Conservation (phyloP, 257 asterid species). For the Thymus quinquecostatus region DNA sequence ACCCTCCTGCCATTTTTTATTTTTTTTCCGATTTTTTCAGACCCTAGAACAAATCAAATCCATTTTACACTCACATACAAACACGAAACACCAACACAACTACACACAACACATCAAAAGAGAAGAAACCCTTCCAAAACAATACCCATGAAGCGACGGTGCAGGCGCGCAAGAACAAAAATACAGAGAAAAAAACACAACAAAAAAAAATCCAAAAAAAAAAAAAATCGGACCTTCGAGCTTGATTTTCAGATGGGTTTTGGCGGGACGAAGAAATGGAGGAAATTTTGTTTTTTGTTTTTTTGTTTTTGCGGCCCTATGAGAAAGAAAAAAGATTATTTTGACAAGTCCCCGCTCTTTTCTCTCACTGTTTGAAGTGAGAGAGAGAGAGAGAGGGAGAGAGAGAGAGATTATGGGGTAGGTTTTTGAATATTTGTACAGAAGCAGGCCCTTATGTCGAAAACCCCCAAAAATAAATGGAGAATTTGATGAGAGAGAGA, state of each 20-base stretch:
- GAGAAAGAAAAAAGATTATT: conserved; percentile 4
- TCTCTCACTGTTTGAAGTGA: conserved; percentile 40
- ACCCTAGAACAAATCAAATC: conserved; percentile 46
- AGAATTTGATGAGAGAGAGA: conserved; percentile 23
- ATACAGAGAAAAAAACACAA: neutral
- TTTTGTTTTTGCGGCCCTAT: conserved; percentile 32
- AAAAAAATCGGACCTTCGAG: conserved; percentile 23
- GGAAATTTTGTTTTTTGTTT: neutral
- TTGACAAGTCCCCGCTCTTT: conserved; percentile 50
- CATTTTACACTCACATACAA: conserved; percentile 25
- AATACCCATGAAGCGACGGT: conserved; percentile 22
- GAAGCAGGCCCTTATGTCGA: conserved; percentile 36
- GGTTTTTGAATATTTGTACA: conserved; percentile 51
- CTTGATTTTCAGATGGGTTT: conserved; percentile 36
- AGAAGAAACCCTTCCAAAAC: conserved; percentile 18
- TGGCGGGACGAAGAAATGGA: conserved; percentile 37
- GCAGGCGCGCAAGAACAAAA: conserved; percentile 31
- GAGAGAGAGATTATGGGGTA: conserved; percentile 10
- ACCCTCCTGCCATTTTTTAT: conserved; percentile 68
- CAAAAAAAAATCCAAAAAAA: neutral
- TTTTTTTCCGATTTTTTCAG: conserved; percentile 40
- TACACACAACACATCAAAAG: neutral
- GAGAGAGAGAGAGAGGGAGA: conserved; percentile 9
- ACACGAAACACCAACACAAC: conserved; percentile 5
- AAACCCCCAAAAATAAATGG: conserved; percentile 23